Evolutionary conservation across 768 basidiomycete genomes (phyloP), one percentile per base, ranked within the genome.

Genomic region (Sporobolomyces phaffii): DNA sequence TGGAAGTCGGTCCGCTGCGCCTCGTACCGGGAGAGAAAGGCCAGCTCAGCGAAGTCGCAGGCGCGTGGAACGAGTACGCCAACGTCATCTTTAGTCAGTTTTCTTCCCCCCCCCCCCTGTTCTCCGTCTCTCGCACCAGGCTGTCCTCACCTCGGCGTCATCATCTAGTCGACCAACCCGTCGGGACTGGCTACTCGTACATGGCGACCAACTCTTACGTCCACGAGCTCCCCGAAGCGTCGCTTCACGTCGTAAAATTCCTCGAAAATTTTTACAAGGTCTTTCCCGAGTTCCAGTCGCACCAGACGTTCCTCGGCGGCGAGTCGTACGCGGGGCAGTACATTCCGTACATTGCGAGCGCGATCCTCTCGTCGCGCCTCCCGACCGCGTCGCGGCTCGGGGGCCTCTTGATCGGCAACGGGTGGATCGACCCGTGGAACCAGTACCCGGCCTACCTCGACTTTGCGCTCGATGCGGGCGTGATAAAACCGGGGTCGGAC

Each of bases 301-400:
- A 89, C 75, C 93, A 97, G 78, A 96, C 93, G 9, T 99, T 93
- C 78, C 79, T 99, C 6, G 89, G 89, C 0, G 96, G 96, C 65
- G 96, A 99, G 81, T 92, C 90, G 67, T 99, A 86, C 77, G 96
- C 93, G 31, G 96, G 96, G 28, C 93, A 98, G 79, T 98, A 88
- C 81, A 94, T 99, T 73, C 96, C 96, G 6, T 94, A 90, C 77
- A 92, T 92, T 73, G 90, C 90, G 87, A 73, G 70, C 80, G 74
- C 66, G 5, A 64, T 65, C 48, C 41, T 70, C 26, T 14, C 20
- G 14, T 59, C 67, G 2, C 59, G 54, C 10, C n/a, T 65, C 17
- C 56, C 56, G 40, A 61, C 73, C 18, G 17, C 68, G 7, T 52
- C 62, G 0, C 62, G 18, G 11, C 69, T 76, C n/a, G 69, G 72